Evolutionary conservation across 2,329 filamentous ascomycete genomes (phyloP).

Genomic region (Fusarium camptoceras): DNA sequence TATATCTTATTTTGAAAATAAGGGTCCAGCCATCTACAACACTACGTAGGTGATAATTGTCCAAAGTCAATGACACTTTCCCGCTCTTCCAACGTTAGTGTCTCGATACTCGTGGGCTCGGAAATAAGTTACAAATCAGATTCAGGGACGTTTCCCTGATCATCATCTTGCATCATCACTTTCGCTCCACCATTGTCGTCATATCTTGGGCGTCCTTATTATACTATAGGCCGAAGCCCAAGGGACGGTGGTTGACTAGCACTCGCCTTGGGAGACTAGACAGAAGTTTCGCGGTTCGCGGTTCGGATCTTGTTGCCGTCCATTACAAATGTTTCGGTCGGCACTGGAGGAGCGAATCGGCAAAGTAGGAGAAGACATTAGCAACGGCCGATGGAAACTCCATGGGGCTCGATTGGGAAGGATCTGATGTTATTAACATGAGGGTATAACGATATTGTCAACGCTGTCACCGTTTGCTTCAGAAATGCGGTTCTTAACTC

Average conservation of each 20-base stretch:
- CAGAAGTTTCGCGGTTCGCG: slow-evolving; percentile 12
- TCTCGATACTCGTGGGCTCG: not conserved
- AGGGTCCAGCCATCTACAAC: not conserved
- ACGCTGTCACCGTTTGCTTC: not conserved
- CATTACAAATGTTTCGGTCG: slow-evolving; percentile 16
- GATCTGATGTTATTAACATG: not conserved
- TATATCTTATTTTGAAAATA: not conserved
- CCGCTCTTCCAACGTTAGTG: slow-evolving; percentile 2
- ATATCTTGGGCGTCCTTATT: slow-evolving; percentile 14
- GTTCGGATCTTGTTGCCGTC: slow-evolving; percentile 20
- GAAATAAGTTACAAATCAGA: slow-evolving; percentile 19
- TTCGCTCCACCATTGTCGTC: slow-evolving; percentile 25
- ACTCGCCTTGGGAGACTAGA: not conserved
- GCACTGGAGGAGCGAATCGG: not conserved
- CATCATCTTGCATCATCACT: slow-evolving; percentile 13
- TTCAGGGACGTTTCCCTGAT: slow-evolving; percentile 26
- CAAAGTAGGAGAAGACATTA: not conserved
- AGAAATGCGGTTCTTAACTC: not conserved
- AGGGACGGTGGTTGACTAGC: not conserved
- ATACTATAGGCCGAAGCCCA: slow-evolving; percentile 10
- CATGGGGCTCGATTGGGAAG: not conserved
- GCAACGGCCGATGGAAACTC: not conserved
- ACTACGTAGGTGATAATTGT: not conserved
- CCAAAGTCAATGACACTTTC: slow-evolving; percentile 17
- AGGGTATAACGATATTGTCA: not conserved